Conservation (phyloP, 2,329 filamentous ascomycete species). For the Microcyclospora pomicola region DNA sequence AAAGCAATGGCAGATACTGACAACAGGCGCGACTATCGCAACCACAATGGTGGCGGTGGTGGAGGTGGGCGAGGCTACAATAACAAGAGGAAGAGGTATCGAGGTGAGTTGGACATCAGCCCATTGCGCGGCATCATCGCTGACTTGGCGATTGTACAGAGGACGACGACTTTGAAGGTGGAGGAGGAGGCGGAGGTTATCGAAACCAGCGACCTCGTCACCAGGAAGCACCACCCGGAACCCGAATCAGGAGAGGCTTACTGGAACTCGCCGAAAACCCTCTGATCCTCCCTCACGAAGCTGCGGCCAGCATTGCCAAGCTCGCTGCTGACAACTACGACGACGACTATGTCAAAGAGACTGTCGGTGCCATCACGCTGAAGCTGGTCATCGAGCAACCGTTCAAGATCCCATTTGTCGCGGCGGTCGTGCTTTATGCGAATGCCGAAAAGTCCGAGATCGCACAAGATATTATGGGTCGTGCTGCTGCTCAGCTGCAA, state of each 20-base stretch:
- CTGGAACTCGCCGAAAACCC: constrained; percentile 71
- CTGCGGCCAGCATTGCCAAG: constrained; percentile 60
- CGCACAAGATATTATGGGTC: constrained; percentile 53
- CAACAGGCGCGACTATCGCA: constrained; percentile 17
- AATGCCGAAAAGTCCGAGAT: constrained; percentile 69
- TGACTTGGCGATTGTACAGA: constrained; percentile 33
- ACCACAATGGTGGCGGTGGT: constrained; percentile 10
- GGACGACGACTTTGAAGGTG: constrained; percentile 59
- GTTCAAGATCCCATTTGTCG: constrained; percentile 92
- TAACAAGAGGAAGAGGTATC: constrained; percentile 60
- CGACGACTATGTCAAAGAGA: constrained; percentile 61
- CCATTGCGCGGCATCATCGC: neutral
- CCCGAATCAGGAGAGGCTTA: constrained; percentile 64
- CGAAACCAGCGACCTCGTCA: constrained; percentile 60
- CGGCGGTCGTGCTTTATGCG: constrained; percentile 64
- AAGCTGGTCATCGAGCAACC: constrained; percentile 83
- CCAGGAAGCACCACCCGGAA: constrained; percentile 50
- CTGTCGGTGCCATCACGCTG: constrained; percentile 58
- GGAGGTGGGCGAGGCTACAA: constrained; percentile 30
- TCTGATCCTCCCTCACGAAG: constrained; percentile 63
- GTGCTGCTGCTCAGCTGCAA: constrained; percentile 49
- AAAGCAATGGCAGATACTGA: constrained; percentile 20
- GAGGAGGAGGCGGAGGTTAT: constrained; percentile 24
- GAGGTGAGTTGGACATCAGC: constrained; percentile 44
- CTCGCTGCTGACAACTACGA: constrained; percentile 71